Evolutionary conservation across 176 grass and related monocot genomes (phyloP).

Genomic region (Juncus effusus): DNA sequence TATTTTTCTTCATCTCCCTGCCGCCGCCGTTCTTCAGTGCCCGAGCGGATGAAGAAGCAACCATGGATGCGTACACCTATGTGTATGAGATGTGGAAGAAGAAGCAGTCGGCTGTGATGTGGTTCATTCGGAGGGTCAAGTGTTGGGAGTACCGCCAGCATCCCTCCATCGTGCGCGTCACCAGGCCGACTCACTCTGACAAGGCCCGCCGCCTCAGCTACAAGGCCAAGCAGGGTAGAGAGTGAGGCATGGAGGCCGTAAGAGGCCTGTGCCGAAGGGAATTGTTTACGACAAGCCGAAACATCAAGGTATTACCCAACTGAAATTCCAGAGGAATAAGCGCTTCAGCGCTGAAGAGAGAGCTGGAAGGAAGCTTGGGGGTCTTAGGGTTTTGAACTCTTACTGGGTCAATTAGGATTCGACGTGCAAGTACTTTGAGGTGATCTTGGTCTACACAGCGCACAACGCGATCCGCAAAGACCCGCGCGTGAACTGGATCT

Average conservation of each 20-base stretch:
- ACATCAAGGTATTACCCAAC: constrained; percentile 85
- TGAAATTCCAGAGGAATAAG: constrained; percentile 97
- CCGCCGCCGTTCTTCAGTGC: too few relatives aligned
- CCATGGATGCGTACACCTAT: constrained; percentile 64
- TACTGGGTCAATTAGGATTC: constrained; percentile 70
- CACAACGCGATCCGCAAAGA: constrained; percentile 67
- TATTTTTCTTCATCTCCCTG: too few relatives aligned
- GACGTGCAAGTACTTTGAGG: constrained; percentile 30
- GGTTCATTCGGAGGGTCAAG: constrained; percentile 31
- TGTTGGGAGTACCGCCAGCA: constrained; percentile 39
- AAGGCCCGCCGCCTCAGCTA: constrained; percentile 75
- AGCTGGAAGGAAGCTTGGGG: constrained; percentile 75
- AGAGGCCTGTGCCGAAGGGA: constrained; percentile 58
- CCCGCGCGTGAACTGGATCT: constrained; percentile 84
- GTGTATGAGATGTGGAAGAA: constrained; percentile 86
- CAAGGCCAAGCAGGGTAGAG: constrained; percentile 79
- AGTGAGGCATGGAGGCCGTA: constrained; percentile 60
- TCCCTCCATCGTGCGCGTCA: constrained; percentile 43
- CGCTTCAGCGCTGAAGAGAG: constrained; percentile 88
- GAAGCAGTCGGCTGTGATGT: constrained; percentile 38
- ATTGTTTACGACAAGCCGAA: constrained; percentile 87
- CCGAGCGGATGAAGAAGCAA: constrained; percentile 11
- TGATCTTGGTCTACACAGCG: constrained; percentile 56
- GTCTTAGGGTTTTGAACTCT: constrained; percentile 84
- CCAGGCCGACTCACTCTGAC: constrained; percentile 49